Base-by-base conservation (phyloP, 2,329 filamentous ascomycete genomes). In the Didymella exigua region DNA sequence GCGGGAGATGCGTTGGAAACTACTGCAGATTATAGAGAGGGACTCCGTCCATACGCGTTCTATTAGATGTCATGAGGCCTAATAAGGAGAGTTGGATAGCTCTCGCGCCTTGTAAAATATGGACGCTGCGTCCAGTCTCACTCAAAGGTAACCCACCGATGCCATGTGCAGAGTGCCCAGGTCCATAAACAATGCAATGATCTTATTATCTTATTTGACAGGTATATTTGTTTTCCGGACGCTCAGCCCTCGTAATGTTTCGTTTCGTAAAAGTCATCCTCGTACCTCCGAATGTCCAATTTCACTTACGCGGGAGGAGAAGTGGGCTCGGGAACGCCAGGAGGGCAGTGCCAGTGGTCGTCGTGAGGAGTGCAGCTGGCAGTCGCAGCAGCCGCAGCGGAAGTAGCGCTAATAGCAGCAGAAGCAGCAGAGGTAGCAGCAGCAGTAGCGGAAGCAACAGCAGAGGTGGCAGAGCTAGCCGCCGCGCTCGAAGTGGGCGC, bases 331-430 rank as follows among this genome's bases (percentile, higher is more conserved):
- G 65, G 60, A 7, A 67, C 65, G n/a, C 65, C 65, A 36, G 65
- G 53, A 37, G 65, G 63, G 48, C 65, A 67, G 37, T 67, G 65
- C 65, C 63, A 66, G 56, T 68, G 63, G 59, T 68, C 64, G 1
- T 58, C 60, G 29, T 67, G 65, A 24, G 63, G 65, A 19, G 62
- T 62, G 31, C 63, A 68, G 37, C 37, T 43, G 16, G 56, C 42
- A 42, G 48, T 46, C 11, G 54, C 54, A 18, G 51, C 54, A 18
- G 54, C 44, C 21, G 40, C 46, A 26, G 48, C 50, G 11, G 59
- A 36, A 24, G 54, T 42, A 18, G 52, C 43, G 13, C 49, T 54
- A 21, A 44, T 34, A 18, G 18, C 33, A 10, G 45, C 48, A 21
- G 40, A 8, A 19, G 44, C 41, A 4, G 40, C 45, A 7, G 55